Evolutionary conservation across 306 rosid genomes (phyloP).

Genomic region (Carpinus viminea): DNA sequence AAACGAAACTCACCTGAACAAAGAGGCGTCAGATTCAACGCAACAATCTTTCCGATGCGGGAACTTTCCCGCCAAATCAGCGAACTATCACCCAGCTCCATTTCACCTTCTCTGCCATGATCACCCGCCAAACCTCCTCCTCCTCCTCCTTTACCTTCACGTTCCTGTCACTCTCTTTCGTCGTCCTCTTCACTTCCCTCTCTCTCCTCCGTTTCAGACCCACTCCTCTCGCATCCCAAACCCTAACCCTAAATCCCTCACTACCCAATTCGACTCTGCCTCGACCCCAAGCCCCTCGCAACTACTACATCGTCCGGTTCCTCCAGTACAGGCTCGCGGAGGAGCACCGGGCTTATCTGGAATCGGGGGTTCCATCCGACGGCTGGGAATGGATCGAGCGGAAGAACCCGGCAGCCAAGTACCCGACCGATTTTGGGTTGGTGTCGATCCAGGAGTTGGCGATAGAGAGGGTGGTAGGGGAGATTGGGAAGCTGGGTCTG

Average conservation of each 20-base stretch:
- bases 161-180: slow-evolving; percentile 20
- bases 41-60: slow-evolving; percentile 8
- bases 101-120: slow-evolving; percentile 34
- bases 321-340: slow-evolving; percentile 54
- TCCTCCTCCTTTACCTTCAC: background rate
- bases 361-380: slow-evolving; percentile 42
- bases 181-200: slow-evolving; percentile 39
- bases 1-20: background rate
- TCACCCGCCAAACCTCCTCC: slow-evolving; percentile 20
- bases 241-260: slow-evolving; percentile 34
- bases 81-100: slow-evolving; percentile 12
- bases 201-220: slow-evolving; percentile 37
- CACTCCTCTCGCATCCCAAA: slow-evolving; percentile 30
- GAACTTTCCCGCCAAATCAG: slow-evolving; percentile 59
- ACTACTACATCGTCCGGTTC: slow-evolving; percentile 78
- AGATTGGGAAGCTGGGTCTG: slow-evolving; percentile 50
- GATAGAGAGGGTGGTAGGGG: slow-evolving; percentile 35
- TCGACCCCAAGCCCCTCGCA: slow-evolving; percentile 25
- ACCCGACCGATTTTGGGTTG: slow-evolving; percentile 84
- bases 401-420: slow-evolving; percentile 69
- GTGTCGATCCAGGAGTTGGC: slow-evolving; percentile 61
- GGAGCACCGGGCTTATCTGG: slow-evolving; percentile 60
- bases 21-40: background rate
- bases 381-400: slow-evolving; percentile 93
- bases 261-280: slow-evolving; percentile 19